These are phyloP conservation scores for Yamadazyma laniorum DNA, from an alignment of 805 yeast species.

Conservation along the genomic window DNA sequence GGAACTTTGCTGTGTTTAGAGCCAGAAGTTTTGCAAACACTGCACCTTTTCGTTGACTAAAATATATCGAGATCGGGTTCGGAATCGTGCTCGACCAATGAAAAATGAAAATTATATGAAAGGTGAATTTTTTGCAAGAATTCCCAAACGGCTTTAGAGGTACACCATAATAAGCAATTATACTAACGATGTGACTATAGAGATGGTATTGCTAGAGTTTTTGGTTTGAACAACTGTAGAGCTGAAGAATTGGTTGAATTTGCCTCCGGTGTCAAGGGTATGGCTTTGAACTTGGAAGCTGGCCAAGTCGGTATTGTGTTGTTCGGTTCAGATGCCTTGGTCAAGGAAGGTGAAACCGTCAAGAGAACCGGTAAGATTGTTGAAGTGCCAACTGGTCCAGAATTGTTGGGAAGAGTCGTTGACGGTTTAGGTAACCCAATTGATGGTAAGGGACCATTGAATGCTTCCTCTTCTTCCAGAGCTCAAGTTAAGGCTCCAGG, in stretches of 20 bases:
- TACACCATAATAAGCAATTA: not conserved
- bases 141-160: not conserved
- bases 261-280: conserved; percentile 99
- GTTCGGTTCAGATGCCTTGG: conserved; percentile 98
- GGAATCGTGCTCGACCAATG: conserved; percentile 16
- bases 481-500: conserved; percentile 99
- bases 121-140: not conserved
- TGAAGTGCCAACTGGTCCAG: conserved; percentile 99
- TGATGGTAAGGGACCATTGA: conserved; percentile 99
- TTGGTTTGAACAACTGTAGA: conserved; percentile 98
- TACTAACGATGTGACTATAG: conserved; percentile 49
- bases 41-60: too few species aligned
- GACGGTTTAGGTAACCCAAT: conserved; percentile 99
- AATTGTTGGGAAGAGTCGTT: conserved; percentile 96
- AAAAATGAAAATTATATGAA: conserved; percentile 6
- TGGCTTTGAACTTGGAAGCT: conserved; percentile 99
- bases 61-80: conserved; percentile 5
- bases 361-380: conserved; percentile 99
- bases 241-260: conserved; percentile 99
- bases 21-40: not conserved
- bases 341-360: conserved; percentile 99
- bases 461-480: conserved; percentile 79
- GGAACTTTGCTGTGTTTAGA: too few species aligned
- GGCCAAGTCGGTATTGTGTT: conserved; percentile 99
- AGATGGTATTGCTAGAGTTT: conserved; percentile 99